A percentile compares a stretch with the other conserved stretches of the same genome.
Evolutionary conservation across 2,329 filamentous ascomycete genomes (phyloP).

Genomic region (Didymella segeticola): DNA sequence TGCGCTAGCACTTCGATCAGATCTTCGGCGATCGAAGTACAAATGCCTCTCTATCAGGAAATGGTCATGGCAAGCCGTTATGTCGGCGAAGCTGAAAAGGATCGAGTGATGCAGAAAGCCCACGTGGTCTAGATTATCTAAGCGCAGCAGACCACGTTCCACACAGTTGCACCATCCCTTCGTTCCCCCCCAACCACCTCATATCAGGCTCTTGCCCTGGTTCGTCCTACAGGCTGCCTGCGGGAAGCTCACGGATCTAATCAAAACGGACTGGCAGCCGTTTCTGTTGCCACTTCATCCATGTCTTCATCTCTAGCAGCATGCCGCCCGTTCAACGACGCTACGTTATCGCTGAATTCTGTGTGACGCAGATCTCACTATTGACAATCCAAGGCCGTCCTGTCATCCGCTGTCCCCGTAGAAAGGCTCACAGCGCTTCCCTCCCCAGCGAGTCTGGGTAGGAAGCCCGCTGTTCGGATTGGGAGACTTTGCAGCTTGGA

Average conservation of each 20-base stretch:
- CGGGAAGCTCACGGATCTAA: conserved; percentile 23
- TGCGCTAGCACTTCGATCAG: neutral
- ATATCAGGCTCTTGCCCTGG: conserved; percentile 21
- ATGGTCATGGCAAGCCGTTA: conserved; percentile 2
- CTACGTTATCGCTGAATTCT: conserved; percentile 17
- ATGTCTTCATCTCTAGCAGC: conserved; percentile 17
- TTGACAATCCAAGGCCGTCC: conserved; percentile 3
- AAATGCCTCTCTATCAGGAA: neutral
- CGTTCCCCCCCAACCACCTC: conserved; percentile 32
- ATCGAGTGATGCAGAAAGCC: conserved; percentile 16
- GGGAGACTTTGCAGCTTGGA: conserved; percentile 8
- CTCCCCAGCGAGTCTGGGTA: neutral
- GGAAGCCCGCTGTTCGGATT: conserved; percentile 1
- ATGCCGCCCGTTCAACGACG: conserved; percentile 26
- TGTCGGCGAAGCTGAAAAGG: conserved; percentile 10
- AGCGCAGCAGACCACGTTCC: conserved; percentile 16
- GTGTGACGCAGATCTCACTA: conserved; percentile 18
- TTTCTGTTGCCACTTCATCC: conserved; percentile 27
- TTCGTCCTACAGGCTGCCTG: conserved; percentile 28
- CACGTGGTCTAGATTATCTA: conserved; percentile 30
- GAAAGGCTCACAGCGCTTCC: neutral
- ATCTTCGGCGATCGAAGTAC: neutral
- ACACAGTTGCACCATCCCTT: conserved; percentile 29
- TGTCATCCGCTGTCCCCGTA: neutral
- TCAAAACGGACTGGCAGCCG: conserved; percentile 33